Base-by-base conservation (phyloP, 2,329 filamentous ascomycete species). In the Fusarium bactridioides region DNA sequence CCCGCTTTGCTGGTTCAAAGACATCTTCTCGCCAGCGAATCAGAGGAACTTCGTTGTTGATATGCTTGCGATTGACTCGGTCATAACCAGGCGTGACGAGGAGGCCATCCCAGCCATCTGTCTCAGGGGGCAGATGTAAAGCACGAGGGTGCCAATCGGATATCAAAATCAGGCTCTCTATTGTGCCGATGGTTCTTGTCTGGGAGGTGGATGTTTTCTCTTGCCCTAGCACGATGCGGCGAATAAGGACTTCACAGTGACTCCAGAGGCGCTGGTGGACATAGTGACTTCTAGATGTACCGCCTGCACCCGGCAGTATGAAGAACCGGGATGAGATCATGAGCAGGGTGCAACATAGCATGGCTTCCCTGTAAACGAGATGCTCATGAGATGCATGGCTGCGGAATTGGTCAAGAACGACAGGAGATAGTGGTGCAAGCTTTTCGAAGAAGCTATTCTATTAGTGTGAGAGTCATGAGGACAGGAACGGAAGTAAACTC, bases 11-110 rank as follows among this genome's bases (percentile, higher is more conserved):
- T 4, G 76, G 76, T 15, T 77, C 69, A 40, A 78, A 77, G 5
- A 77, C 76, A 27, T 78, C 76, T 12, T 77, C 70, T 3, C 69
- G 54, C 76, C 76, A 78, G 1, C 76, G 66, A 37, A 77, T 72
- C 0, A 77, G 72, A 1, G 72, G 72, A 0, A 65, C 68, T 38
- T 78, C 74, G 6, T 75, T 57, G 10, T 77, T 67, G 11, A 56
- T 66, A 15, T 55, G 47, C 53, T 67, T 69, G 2, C 75, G 61
- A 16, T 77, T 72, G 2, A 65, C 35, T 4, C 62, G 74, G 18
- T 77, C 74, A 16, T 75, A 75, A 2, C 50, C 64, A 10, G 75
- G 73, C 3, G 71, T 74, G 10, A 77, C 61, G 1, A 76, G 53
- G 4, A 67, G 44, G 2, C 64, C 64, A 33, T 77, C 75, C 73